These are phyloP conservation scores for Breviolum minutum DNA, from an alignment of 73 alveolate species.

Conservation along the genomic window DNA sequence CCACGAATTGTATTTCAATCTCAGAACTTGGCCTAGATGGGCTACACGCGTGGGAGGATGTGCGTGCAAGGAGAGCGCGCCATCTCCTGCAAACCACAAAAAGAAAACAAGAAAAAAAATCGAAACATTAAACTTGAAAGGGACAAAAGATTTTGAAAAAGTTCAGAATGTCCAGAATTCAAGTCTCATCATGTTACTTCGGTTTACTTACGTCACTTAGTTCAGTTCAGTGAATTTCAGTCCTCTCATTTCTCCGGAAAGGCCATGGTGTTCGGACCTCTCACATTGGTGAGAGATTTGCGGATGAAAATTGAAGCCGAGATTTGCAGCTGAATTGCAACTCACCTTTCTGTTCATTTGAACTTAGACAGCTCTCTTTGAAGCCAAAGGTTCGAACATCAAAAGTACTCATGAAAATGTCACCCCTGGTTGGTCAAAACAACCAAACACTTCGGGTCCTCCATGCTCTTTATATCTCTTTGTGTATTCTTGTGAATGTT, in stretches of 20 bases:
- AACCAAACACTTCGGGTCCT: neutral
- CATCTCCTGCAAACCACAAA: neutral
- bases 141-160: neutral
- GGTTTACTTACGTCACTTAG: too few relatives aligned
- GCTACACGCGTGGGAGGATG: slow-evolving; percentile 37
- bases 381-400: neutral
- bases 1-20: neutral
- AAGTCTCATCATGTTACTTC: neutral
- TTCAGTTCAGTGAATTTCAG: neutral
- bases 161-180: neutral
- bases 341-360: neutral
- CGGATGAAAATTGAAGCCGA: too few relatives aligned
- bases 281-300: too few relatives aligned
- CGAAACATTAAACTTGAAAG: too few relatives aligned
- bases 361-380: neutral
- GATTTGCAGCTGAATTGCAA: too few relatives aligned
- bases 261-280: too few relatives aligned
- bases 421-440: neutral
- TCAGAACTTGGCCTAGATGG: neutral
- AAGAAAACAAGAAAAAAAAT: too few relatives aligned
- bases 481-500: neutral
- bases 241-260: neutral
- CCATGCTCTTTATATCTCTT: too few relatives aligned
- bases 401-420: neutral
- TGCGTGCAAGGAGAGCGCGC: slow-evolving; percentile 1